Evolutionary conservation across 441 rosid genomes (phyloP).

Genomic region (Gossypium davidsonii): DNA sequence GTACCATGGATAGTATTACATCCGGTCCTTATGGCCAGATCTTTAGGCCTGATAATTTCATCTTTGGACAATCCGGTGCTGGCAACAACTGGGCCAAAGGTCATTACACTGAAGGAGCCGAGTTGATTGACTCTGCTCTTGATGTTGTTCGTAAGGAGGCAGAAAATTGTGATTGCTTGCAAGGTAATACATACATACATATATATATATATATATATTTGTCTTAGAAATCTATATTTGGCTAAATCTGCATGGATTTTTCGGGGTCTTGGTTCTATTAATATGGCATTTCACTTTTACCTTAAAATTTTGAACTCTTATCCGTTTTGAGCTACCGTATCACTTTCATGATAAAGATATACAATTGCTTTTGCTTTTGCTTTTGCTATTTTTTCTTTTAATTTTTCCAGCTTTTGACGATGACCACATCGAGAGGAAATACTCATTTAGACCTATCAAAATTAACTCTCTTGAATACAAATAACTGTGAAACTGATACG

Average conservation of each 20-base stretch:
- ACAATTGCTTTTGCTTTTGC: neutral
- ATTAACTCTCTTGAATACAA: neutral
- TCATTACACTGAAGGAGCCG: constrained; percentile 88
- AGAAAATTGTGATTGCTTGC: constrained; percentile 89
- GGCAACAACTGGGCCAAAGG: constrained; percentile 84
- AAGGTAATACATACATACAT: constrained; percentile 36
- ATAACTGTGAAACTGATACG: neutral
- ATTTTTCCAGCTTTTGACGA: neutral
- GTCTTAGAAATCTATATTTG: neutral
- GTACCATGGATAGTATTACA: constrained; percentile 69
- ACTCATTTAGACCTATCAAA: neutral
- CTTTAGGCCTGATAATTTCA: constrained; percentile 41
- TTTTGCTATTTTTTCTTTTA: constrained; percentile 7
- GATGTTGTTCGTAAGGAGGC: constrained; percentile 91
- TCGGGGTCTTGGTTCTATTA: neutral
- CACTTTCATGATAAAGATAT: constrained; percentile 3
- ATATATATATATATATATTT: neutral
- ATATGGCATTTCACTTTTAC: neutral
- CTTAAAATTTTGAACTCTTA: neutral
- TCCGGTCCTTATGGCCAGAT: constrained; percentile 58
- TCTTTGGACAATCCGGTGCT: constrained; percentile 49
- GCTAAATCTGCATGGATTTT: neutral
- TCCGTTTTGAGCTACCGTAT: neutral
- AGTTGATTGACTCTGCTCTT: constrained; percentile 79
- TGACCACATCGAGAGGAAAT: neutral